A percentile compares a stretch with the other conserved stretches of the same genome.
Conservation (phyloP, 768 basidiomycete species). For the Tricholoma terreum region DNA sequence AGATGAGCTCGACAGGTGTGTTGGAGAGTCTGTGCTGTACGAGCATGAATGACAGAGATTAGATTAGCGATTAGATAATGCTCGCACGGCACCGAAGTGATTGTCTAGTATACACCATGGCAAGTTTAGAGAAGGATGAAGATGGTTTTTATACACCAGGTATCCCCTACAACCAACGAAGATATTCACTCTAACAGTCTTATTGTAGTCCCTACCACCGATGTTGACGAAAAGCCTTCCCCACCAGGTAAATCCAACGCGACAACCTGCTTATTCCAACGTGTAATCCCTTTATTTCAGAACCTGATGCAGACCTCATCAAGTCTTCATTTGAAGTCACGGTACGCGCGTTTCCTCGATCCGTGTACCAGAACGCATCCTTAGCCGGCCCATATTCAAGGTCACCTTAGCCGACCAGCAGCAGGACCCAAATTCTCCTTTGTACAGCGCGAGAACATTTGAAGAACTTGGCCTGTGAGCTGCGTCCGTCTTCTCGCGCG, state of each 20-base stretch:
- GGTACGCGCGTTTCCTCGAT: conserved; percentile 38
- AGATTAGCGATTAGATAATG: too few species aligned
- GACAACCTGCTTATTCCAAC: not conserved
- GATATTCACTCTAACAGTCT: not conserved
- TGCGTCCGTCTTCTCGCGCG: not conserved
- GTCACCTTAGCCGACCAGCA: conserved; percentile 97
- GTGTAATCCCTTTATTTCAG: conserved; percentile 13
- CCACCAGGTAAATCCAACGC: conserved; percentile 19
- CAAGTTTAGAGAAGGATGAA: conserved; percentile 66
- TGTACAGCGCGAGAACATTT: conserved; percentile 91
- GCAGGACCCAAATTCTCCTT: conserved; percentile 90
- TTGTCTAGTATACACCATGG: too few species aligned
- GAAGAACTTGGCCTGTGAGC: conserved; percentile 92
- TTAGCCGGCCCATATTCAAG: conserved; percentile 34
- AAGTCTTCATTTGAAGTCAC: conserved; percentile 81
- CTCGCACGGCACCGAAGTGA: too few species aligned
- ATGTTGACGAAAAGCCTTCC: conserved; percentile 24
- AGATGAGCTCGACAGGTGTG: conserved; percentile 56
- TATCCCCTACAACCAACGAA: conserved; percentile 19
- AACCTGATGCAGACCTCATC: conserved; percentile 55
- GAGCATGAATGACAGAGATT: too few species aligned
- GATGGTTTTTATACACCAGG: conserved; percentile 77
- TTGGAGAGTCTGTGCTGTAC: conserved; percentile 43
- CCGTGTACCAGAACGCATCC: not conserved
- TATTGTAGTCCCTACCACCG: conserved; percentile 15